Evolutionary conservation across 345 rosid species (phyloP), one percentile per base, ranked within the genome.

Genomic region (Salix udensis): DNA sequence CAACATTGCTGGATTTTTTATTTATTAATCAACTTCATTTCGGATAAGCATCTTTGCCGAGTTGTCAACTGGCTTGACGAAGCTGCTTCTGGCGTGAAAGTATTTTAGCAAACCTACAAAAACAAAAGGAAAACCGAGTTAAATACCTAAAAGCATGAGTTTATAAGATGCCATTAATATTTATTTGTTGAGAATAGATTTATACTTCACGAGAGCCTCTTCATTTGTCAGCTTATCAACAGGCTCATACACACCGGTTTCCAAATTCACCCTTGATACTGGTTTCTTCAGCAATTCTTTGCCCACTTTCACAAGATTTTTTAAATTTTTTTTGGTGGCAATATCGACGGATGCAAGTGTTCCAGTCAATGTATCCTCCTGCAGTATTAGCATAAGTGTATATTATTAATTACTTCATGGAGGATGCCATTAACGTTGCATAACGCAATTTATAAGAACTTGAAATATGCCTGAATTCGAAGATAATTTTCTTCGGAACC

Each of bases 1-100:
- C 37, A 34, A 34, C 7, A 0, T 34, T 34, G 6, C 7, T 34
- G 37, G 7, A 34, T 36, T 36, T 36, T 36, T 36, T 36, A 36
- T 0, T 36, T 36, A 36, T 36, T 36, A 1, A 36, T 36, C 6
- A 34, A 34, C 36, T 53, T 21, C 61, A 21, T 4, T 53, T 36
- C 7, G 61, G 23, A 55, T 9, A 0, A 21, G 37, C n/a, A 8
- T 2, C 11, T 46, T 64, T 61, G 37, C 52, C 84, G 11, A 67
- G 64, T 0, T 89, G 87, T 67, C 84, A 89, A 31, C 78, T 88
- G 4, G 79, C 65, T 40, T 74, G 72, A 6, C 93, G 92, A 46
- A 78, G 80, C 70, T 62, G 78, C 79, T 84, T 90, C 86, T 93
- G 93, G 11, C 74, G 75, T 0, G 97, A 90, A 26, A 93, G 92